Base-by-base conservation (phyloP, 1,284 basidiomycete genomes). In the Leccinum pseudoinsigne region DNA sequence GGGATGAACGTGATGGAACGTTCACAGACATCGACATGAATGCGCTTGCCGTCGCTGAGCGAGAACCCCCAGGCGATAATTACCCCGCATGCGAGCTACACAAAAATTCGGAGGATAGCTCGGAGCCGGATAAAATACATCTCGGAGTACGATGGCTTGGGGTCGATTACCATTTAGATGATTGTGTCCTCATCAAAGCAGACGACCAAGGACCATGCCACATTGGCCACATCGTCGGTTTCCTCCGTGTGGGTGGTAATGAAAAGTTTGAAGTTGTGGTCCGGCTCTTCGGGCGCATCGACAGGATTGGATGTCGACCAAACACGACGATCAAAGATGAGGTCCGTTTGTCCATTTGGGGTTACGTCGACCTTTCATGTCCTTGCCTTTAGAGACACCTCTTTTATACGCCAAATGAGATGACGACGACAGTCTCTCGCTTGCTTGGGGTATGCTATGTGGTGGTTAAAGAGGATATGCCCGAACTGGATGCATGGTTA, bases 381-480 rank as follows among this genome's bases (percentile, higher is more conserved):
- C 28, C 26, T 23, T 57, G 55, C 21, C 21, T 60, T 5, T 34
- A 74, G 73, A 76, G 64, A 57, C 76, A 74, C 57, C 47, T 74
- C 5, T 77, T 76, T 57, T 62, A 60, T 16, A 90, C 88, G 1
- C 72, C 84, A 3, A 78, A 84, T 54, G 66, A 70, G 21, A 68
- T 70, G 21, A 67, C 68, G 0, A 63, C 85, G 5, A 54, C 70
- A 0, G 72, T 82, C 2, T 62, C 71, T 5, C 68, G 79, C 3
- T 68, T 90, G 12, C 70, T 88, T 40, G 76, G 76, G 4, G 74
- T 80, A 3, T 82, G 85, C 59, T 81, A 78, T 58, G 86, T 87
- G 10, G 70, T 82, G 16, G 79, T 82, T 28, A 67, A 66, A 16
- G 66, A 73, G 10, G 57, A 72, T 14, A 66, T 74, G 62, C 74